Evolutionary conservation across 164 flowering plant species (phyloP).

Genomic region (Vitis labrusca): DNA sequence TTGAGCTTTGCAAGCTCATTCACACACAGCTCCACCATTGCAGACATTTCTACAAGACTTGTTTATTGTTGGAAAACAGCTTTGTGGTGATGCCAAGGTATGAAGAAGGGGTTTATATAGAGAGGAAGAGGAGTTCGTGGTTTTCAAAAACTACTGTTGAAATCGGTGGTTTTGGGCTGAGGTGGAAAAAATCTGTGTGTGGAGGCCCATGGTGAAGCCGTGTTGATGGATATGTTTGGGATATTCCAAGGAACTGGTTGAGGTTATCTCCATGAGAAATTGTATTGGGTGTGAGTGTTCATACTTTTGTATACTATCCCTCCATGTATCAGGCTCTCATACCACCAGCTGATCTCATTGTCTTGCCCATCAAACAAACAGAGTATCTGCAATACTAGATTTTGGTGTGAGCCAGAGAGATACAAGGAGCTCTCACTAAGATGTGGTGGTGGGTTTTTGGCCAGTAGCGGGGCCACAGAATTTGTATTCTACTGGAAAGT

Average conservation of each 20-base stretch:
- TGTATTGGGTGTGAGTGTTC: too few species aligned
- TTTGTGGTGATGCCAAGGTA: neutral
- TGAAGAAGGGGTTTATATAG: slow-evolving; percentile 12
- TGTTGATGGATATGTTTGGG: slow-evolving; percentile 1
- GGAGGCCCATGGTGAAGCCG: slow-evolving; percentile 4
- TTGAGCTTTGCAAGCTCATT: slow-evolving; percentile 37
- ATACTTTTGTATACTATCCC: too few species aligned
- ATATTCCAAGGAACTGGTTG: slow-evolving; percentile 1
- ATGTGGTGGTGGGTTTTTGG: neutral
- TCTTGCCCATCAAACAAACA: too few species aligned
- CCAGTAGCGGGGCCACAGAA: neutral
- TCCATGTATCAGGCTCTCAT: too few species aligned
- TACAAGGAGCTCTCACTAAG: too few species aligned
- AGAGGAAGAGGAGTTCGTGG: neutral
- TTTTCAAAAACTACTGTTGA: neutral
- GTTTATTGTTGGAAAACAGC: neutral
- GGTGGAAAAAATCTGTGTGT: slow-evolving; percentile 4
- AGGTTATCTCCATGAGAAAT: neutral
- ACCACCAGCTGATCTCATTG: too few species aligned
- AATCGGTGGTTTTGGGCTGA: neutral
- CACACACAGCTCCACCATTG: slow-evolving; percentile 40
- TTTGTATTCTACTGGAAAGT: neutral
- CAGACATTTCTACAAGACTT: slow-evolving; percentile 33
- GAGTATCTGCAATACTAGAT: too few species aligned
- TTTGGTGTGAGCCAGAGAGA: too few species aligned